phyloP scores from a whole-genome alignment of 2,329 filamentous ascomycete species.

The Fusarium torulosum region DNA sequence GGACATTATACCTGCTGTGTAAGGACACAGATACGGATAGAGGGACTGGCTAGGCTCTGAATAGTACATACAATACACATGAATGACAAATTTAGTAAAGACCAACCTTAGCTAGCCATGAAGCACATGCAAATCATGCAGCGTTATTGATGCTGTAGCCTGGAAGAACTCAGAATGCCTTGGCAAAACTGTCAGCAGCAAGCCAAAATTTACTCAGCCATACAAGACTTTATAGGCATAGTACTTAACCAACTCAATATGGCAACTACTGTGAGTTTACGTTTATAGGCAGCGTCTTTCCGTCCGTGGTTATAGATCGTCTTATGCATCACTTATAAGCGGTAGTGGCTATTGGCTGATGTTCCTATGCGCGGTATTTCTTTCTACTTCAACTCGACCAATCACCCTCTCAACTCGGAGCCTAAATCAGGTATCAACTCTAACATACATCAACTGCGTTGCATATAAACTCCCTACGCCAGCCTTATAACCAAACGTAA shows the following conservation, averaged over 20 bases:
- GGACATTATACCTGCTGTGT: constrained; percentile 1
- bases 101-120: background rate
- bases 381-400: constrained; percentile 9
- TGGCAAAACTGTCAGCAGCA: too few relatives aligned
- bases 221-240: background rate
- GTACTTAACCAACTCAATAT: background rate
- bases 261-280: background rate
- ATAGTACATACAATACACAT: constrained; percentile 5
- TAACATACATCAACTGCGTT: constrained; percentile 10
- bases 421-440: constrained; percentile 32
- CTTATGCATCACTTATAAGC: background rate
- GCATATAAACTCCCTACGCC: background rate
- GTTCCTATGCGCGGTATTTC: constrained; percentile 16
- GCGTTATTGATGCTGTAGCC: background rate
- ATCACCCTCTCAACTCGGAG: constrained; percentile 32
- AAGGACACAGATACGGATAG: constrained; percentile 10
- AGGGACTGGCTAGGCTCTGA: background rate
- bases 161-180: background rate
- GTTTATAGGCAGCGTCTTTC: background rate
- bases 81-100: background rate
- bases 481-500: background rate
- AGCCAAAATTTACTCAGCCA: background rate
- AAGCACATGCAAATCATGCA: background rate
- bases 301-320: background rate
- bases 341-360: background rate